Evolutionary conservation across 2,329 filamentous ascomycete genomes (phyloP), one percentile per base, ranked within the genome.

Genomic region (Rutstroemia sp.): DNA sequence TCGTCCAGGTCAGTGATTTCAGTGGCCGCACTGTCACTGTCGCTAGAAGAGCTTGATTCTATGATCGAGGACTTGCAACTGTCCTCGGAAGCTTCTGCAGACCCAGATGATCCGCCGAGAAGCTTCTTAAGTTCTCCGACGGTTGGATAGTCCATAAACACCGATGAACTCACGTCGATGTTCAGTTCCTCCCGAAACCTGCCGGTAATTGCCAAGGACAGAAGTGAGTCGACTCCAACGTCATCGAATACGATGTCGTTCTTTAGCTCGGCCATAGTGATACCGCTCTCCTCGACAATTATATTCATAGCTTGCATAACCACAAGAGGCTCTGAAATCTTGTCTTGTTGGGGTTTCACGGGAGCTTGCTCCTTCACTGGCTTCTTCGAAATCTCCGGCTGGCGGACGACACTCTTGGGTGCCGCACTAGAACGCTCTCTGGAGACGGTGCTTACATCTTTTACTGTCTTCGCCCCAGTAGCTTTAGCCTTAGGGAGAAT

Each of bases 171-270:
- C 7, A 84, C 66, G 52, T 81, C 75, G 7, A 83, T 66, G 3
- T 42, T 30, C 5, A 83, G 69, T 19, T 83, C 78, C 59, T 82
- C 79, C 7, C 78, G 77, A 54, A 83, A 76, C 18, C 79, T 74
- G n/a, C 77, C 79, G 21, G 74, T 27, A 21, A 53, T 53, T 38
- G 27, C 51, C 10, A 53, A 21, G 6, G 39, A 10, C 2, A 53
- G 23, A 14, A 53, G 39, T 9, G 50, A 53, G 34, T 53, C 50
- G 6, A 53, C 45, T 7, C 50, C 50, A 10, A 53, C 23, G 18
- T 53, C 50, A 8, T 5, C 16, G 3, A 53, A 41, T 39, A 83
- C 69, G 39, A 83, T 78, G 34, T 77, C 73, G 64, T 82, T 70
- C 21, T 79, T 74, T 66, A 65, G 19, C 74, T 71, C 1, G 37